Evolutionary conservation across 768 basidiomycete genomes (phyloP).

Genomic region (Pleurotus citrinopileatus): DNA sequence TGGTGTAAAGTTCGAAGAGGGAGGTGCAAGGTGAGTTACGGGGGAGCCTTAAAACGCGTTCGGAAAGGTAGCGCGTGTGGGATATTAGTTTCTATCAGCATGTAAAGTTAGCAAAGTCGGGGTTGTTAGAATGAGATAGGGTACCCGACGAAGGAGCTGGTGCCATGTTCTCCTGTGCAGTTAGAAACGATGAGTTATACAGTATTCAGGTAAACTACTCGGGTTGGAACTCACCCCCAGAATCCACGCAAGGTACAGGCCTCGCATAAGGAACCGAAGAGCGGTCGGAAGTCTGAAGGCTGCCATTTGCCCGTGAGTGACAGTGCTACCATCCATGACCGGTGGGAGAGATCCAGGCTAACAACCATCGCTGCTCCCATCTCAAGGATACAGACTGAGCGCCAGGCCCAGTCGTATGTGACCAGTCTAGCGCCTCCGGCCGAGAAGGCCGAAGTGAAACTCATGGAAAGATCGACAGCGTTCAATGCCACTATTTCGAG

Average conservation of each 20-base stretch:
- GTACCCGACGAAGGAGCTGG: constrained; percentile 25
- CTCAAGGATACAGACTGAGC: not conserved
- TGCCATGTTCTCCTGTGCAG: constrained; percentile 27
- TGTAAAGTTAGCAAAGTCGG: not conserved
- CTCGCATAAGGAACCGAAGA: constrained; percentile 23
- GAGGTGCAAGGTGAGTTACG: constrained; percentile 21
- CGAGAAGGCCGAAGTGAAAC: not conserved
- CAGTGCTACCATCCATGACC: not conserved
- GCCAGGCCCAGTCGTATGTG: not conserved
- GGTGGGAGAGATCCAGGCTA: not conserved
- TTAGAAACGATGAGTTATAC: not conserved
- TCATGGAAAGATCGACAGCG: not conserved
- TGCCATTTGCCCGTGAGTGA: not conserved
- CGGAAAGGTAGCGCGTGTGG: not conserved
- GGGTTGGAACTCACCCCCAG: constrained; percentile 27
- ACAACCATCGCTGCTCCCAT: not conserved
- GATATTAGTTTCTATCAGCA: not conserved
- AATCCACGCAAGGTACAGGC: constrained; percentile 26
- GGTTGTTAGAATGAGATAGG: not conserved
- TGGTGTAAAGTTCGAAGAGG: constrained; percentile 26
- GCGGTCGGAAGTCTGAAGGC: constrained; percentile 1
- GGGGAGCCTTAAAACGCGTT: constrained; percentile 16
- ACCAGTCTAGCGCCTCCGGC: not conserved
- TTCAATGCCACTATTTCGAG: not conserved
- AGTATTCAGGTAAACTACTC: not conserved